A percentile compares a stretch with the other conserved stretches of the same genome.
Conservation (phyloP, 257 asterid genomes). For the Eucommia ulmoides region DNA sequence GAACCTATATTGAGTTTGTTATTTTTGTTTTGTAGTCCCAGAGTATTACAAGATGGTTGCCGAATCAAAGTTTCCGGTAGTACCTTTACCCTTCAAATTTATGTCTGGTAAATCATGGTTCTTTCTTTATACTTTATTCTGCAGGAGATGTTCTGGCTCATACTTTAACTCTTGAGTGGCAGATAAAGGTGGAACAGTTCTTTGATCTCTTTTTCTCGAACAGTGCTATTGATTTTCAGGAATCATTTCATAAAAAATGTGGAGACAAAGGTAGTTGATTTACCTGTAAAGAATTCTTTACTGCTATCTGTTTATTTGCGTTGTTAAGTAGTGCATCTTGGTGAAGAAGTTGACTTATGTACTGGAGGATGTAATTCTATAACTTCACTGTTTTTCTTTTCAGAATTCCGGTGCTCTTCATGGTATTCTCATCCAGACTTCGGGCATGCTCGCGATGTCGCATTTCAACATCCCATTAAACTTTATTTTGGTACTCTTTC, state of each 20-base stretch:
- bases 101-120: background rate
- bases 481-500: slow-evolving; percentile 64
- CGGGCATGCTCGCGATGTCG: slow-evolving; percentile 63
- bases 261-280: slow-evolving; percentile 75
- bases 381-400: background rate
- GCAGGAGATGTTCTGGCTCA: background rate
- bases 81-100: slow-evolving; percentile 4
- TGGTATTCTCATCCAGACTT: slow-evolving; percentile 64
- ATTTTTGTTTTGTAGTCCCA: slow-evolving; percentile 53
- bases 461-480: slow-evolving; percentile 96
- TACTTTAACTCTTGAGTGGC: slow-evolving; percentile 12
- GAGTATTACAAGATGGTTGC: slow-evolving; percentile 67
- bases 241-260: slow-evolving; percentile 66
- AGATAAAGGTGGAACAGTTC: slow-evolving; percentile 69
- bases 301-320: no score
- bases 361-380: background rate
- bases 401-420: slow-evolving; percentile 67
- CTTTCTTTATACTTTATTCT: background rate
- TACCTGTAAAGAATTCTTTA: background rate
- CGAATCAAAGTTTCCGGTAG: slow-evolving; percentile 77
- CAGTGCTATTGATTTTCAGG: slow-evolving; percentile 46
- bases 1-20: slow-evolving; percentile 8
- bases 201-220: slow-evolving; percentile 70
- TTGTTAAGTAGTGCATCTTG: no score
- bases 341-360: no score